Base-by-base conservation (phyloP, 1,284 basidiomycete species). In the Cutaneotrichosporon daszewskae region DNA sequence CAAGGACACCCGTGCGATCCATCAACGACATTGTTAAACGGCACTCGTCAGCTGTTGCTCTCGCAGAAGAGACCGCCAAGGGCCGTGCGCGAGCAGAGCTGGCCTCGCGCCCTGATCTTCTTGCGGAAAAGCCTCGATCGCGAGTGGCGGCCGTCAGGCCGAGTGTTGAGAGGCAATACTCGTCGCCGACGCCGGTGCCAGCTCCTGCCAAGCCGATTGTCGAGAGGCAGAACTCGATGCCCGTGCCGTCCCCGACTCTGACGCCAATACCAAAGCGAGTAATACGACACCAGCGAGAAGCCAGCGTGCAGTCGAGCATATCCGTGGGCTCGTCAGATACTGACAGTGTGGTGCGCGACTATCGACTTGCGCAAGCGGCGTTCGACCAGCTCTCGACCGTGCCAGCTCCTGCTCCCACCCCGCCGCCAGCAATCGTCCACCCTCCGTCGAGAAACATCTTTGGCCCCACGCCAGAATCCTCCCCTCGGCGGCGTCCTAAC, bases 21-120 rank as follows among this genome's bases (percentile, higher is more conserved):
- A 73, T 73, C 34, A 63, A 66, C 29, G 74, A 75, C 29, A 75
- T 76, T 46, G 63, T 75, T 32, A 50, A 60, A 8, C 51, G 56
- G 12, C 72, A 75, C 46, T 61, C 62, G 18, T 55, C 49, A 0
- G 48, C 62, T 0, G 46, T 66, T 12, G 45, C 49, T n/a, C 44
- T 41, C 1, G 57, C 66, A 1, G 35, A 58, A 13, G 48, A 35
- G 31, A 51, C 46, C 12, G 57, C 56, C 3, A 54, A 57, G 26
- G 47, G 53, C 32, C 45, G 58, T 36, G 57, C 66, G 29, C 47
- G 52, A 14, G 29, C 45, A 34, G 39, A 50, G 22, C 37, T 48
- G 4, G 41, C 46, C 4, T 24, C 42, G 12, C 11, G 33, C 4
- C 46, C 41, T 1, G 41, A 40, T 18, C 20, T 36, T 14, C 18